Evolutionary conservation across 306 rosid species (phyloP).

Genomic region (Gastrolobium villosum): DNA sequence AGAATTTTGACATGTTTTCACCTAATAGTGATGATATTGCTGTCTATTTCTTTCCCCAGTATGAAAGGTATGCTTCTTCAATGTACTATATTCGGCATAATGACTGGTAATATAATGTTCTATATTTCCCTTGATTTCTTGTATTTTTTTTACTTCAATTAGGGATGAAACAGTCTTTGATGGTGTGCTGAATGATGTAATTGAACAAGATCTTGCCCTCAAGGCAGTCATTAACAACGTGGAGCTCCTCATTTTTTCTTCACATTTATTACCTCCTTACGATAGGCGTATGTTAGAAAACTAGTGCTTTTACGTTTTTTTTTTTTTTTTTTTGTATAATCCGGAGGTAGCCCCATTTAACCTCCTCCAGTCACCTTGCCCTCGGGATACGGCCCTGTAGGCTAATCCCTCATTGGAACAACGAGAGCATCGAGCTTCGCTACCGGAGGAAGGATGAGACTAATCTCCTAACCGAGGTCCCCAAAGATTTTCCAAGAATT

Average conservation of each 20-base stretch:
- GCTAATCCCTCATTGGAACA: no score
- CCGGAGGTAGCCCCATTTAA: no score
- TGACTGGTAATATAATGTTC: conserved; percentile 17
- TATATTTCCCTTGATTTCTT: background rate
- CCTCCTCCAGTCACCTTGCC: no score
- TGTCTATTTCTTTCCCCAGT: conserved; percentile 46
- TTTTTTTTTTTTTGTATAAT: no score
- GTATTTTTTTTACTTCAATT: background rate
- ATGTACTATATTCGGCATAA: conserved; percentile 12
- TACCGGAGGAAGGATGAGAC: no score
- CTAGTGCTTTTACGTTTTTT: conserved; percentile 11
- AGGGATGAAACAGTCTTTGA: conserved; percentile 51
- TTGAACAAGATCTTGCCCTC: conserved; percentile 43
- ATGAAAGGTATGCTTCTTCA: conserved; percentile 46
- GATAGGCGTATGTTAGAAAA: conserved; percentile 42
- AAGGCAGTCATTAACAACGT: conserved; percentile 23
- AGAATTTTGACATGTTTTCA: conserved; percentile 37
- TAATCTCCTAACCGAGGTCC: no score
- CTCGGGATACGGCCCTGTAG: no score
- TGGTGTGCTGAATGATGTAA: conserved; percentile 27
- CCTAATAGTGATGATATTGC: conserved; percentile 41
- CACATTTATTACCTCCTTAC: conserved; percentile 45
- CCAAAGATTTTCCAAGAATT: no score
- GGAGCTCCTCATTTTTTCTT: conserved; percentile 52
- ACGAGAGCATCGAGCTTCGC: no score